A percentile compares a stretch with the other conserved stretches of the same genome.
Evolutionary conservation across 2,329 filamentous ascomycete species (phyloP).

Genomic region (Aspergillus tamarii): DNA sequence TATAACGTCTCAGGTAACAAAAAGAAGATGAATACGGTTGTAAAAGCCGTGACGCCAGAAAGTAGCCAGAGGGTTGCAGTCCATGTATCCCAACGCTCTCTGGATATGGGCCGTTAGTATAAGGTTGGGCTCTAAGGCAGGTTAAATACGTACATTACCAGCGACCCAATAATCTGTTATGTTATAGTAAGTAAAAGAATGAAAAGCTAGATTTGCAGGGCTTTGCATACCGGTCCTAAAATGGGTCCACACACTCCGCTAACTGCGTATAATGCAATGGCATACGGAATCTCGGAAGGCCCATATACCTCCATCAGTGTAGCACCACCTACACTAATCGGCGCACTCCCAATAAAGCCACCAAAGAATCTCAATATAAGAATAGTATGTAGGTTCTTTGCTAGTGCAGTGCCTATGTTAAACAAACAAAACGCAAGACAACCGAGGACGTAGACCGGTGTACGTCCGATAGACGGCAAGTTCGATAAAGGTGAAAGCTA

Average conservation of each 20-base stretch:
- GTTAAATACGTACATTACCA: neutral
- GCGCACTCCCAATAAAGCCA: slow-evolving; percentile 6
- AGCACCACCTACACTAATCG: slow-evolving; percentile 13
- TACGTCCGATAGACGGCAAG: slow-evolving; percentile 16
- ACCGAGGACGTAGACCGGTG: slow-evolving; percentile 17
- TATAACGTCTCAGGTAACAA: slow-evolving; percentile 14
- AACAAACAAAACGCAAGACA: slow-evolving; percentile 17
- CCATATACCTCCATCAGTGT: slow-evolving; percentile 11
- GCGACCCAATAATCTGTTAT: slow-evolving; percentile 12
- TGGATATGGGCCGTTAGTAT: neutral
- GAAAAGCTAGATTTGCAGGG: neutral
- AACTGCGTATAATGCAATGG: slow-evolving; percentile 12
- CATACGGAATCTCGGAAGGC: slow-evolving; percentile 6
- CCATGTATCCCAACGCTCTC: slow-evolving; percentile 10
- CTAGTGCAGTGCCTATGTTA: slow-evolving; percentile 17
- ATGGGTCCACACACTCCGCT: slow-evolving; percentile 14
- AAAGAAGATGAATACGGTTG: slow-evolving; percentile 3
- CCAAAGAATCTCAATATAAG: slow-evolving; percentile 15
- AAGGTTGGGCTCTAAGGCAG: neutral
- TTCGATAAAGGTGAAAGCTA: slow-evolving; percentile 15
- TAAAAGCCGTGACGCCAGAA: slow-evolving; percentile 5
- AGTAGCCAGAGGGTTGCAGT: slow-evolving; percentile 11
- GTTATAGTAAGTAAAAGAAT: neutral
- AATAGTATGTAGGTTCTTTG: slow-evolving; percentile 16
- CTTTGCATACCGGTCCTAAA: slow-evolving; percentile 1